Conservation (phyloP, 805 yeast species). For the Starmerella sp. region DNA sequence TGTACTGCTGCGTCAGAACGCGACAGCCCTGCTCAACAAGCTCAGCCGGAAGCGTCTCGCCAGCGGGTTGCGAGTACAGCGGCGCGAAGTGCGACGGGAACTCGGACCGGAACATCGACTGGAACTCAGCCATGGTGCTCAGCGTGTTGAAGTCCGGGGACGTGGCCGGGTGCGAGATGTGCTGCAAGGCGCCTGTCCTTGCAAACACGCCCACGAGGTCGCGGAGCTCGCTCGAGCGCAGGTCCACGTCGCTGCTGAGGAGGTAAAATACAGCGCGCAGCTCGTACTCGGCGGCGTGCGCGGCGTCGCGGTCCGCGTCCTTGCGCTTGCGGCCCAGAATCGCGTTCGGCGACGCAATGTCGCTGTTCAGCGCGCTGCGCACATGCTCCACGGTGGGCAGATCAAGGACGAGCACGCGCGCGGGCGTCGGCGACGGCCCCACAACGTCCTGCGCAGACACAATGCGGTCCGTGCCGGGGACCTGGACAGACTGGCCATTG, state of each 20-base stretch:
- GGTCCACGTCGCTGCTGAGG: conserved; percentile 51
- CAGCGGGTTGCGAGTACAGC: conserved; percentile 17
- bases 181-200: conserved; percentile 34
- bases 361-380: conserved; percentile 21
- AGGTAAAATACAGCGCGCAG: conserved; percentile 58
- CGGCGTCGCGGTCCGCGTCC: conserved; percentile 5
- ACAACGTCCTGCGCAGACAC: conserved; percentile 64
- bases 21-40: background rate
- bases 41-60: conserved; percentile 9
- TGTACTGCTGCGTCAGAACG: conserved; percentile 6
- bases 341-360: background rate
- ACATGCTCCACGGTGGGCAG: conserved; percentile 49
- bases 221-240: conserved; percentile 18
- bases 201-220: conserved; percentile 35
- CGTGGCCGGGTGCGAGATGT: conserved; percentile 60
- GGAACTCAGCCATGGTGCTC: conserved; percentile 39
- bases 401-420: conserved; percentile 58
- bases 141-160: conserved; percentile 52
- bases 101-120: conserved; percentile 21
- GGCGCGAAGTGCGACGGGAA: conserved; percentile 26
- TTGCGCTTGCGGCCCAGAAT: conserved; percentile 9
- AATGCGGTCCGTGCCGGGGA: conserved; percentile 18
- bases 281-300: conserved; percentile 19
- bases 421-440: conserved; percentile 46
- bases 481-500: conserved; percentile 43